These are phyloP conservation scores for Bryoerythrophyllum caledonicum DNA, from an alignment of 225 moss, liverwort and hornwort species.

Conservation along the genomic window DNA sequence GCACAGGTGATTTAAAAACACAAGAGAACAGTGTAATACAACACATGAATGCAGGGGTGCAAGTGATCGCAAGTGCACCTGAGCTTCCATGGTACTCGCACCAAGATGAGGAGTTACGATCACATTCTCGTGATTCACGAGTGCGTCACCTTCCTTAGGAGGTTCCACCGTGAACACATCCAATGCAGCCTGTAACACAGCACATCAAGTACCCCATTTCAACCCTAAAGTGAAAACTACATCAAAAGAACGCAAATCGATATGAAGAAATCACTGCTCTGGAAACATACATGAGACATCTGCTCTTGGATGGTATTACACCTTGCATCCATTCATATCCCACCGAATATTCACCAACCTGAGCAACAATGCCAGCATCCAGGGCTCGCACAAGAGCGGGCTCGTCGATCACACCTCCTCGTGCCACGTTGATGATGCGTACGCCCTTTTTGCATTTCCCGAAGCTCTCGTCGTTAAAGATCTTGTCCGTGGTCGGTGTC, in stretches of 20 bases:
- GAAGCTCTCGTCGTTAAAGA: conserved; percentile 90
- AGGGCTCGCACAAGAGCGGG: conserved; percentile 80
- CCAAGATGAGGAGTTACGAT: conserved; percentile 96
- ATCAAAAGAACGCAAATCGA: background rate
- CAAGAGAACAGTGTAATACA: background rate
- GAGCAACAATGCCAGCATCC: conserved; percentile 82
- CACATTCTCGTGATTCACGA: conserved; percentile 76
- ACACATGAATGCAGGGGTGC: background rate
- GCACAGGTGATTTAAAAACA: background rate
- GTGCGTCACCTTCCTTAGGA: conserved; percentile 61
- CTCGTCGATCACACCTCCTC: conserved; percentile 97
- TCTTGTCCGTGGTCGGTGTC: conserved; percentile 82
- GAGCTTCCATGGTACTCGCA: conserved; percentile 92
- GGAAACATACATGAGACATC: background rate
- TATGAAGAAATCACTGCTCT: background rate
- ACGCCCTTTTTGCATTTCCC: conserved; percentile 79
- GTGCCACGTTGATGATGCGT: conserved; percentile 83
- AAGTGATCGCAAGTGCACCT: conserved; percentile 36
- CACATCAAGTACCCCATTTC: background rate
- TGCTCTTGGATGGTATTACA: background rate
- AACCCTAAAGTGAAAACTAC: background rate
- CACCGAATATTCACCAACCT: conserved; percentile 37
- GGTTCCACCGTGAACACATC: conserved; percentile 97
- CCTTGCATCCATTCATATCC: background rate
- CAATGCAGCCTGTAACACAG: conserved; percentile 69